These are phyloP conservation scores for Maudiozyma pseudohumilis DNA, from an alignment of 805 yeast species.

Conservation along the genomic window DNA sequence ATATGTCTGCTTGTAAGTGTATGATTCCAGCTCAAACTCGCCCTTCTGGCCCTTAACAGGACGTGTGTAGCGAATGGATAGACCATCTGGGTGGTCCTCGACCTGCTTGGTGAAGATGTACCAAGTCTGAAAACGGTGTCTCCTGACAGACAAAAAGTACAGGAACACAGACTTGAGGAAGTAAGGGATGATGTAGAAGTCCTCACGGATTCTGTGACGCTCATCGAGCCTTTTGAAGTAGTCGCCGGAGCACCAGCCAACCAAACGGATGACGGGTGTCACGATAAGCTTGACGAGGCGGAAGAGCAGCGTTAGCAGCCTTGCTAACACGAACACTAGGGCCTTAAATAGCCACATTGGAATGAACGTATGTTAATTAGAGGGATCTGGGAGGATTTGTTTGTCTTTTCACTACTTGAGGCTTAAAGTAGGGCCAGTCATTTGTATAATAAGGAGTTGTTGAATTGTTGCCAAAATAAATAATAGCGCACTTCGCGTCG, in stretches of 20 bases:
- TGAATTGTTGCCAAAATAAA: too few relatives aligned
- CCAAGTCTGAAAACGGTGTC: conserved; percentile 48
- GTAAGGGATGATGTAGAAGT: conserved; percentile 40
- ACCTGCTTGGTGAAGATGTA: conserved; percentile 55
- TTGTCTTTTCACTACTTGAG: not conserved
- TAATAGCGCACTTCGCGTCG: too few relatives aligned
- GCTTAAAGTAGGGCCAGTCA: too few relatives aligned
- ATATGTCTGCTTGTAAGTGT: conserved; percentile 61
- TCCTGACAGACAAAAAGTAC: conserved; percentile 27
- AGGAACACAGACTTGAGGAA: conserved; percentile 34
- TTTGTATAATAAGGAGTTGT: too few relatives aligned
- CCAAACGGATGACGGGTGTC: conserved; percentile 8
- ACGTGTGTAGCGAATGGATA: conserved; percentile 52
- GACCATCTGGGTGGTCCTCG: conserved; percentile 35
- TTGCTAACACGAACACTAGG: conserved; percentile 9
- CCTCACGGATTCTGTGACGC: conserved; percentile 37
- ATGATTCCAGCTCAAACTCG: conserved; percentile 50
- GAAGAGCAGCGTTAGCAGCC: conserved; percentile 8
- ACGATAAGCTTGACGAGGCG: conserved; percentile 14
- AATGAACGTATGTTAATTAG: not conserved
- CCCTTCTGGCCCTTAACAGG: conserved; percentile 37
- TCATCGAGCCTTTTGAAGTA: conserved; percentile 18
- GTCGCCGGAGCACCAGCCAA: conserved; percentile 8
- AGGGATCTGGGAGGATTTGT: not conserved
- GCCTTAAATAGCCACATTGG: conserved; percentile 5